A percentile compares a stretch with the other conserved stretches of the same genome.
Conservation (phyloP, 2,329 filamentous ascomycete species). For the Thelonectria olida region DNA sequence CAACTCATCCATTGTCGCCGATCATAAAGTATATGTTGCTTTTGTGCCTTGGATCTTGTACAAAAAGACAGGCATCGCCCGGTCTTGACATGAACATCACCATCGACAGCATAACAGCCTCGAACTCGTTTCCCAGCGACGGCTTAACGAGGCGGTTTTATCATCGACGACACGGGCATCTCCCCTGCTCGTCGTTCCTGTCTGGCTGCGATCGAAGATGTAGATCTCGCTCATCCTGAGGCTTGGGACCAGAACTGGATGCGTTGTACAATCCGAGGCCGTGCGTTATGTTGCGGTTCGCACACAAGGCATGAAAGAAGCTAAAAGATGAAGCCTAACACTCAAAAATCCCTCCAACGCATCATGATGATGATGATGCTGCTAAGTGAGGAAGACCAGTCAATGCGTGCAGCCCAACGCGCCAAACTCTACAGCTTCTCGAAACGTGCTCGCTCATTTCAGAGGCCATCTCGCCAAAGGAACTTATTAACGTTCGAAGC, state of each 20-base stretch:
- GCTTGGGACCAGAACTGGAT: neutral
- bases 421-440: too few relatives aligned
- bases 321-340: neutral
- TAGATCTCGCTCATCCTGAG: neutral
- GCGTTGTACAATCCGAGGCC: neutral
- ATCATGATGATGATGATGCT: too few relatives aligned
- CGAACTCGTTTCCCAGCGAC: neutral
- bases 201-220: neutral
- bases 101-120: neutral
- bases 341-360: neutral
- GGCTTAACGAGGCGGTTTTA: too few relatives aligned
- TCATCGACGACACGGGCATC: neutral
- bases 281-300: conserved; percentile 4
- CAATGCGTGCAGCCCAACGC: neutral
- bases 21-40: conserved; percentile 6
- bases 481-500: too few relatives aligned
- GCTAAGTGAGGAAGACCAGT: too few relatives aligned
- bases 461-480: too few relatives aligned
- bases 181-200: conserved; percentile 2
- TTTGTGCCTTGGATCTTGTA: conserved; percentile 22
- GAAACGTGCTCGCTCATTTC: too few relatives aligned
- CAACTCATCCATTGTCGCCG: conserved; percentile 24
- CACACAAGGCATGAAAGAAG: conserved; percentile 6
- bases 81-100: too few relatives aligned
- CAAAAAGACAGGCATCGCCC: conserved; percentile 8